Base-by-base conservation (phyloP, 805 yeast genomes). In the Lachancea sp. region DNA sequence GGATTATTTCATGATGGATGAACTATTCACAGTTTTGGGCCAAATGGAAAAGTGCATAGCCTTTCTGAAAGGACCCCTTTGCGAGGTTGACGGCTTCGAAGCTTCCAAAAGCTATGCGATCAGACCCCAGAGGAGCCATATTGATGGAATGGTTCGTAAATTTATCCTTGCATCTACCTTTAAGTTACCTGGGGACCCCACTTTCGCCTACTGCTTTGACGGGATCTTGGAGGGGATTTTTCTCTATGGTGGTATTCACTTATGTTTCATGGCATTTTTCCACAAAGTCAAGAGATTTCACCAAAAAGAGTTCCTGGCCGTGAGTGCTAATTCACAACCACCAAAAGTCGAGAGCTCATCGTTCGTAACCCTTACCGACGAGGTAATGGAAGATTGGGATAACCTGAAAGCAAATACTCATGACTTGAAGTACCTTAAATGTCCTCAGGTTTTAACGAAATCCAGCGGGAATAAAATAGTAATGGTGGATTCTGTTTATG, bases 241-340 rank as follows among this genome's bases (percentile, higher is more conserved):
- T 6, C 46, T 73, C 32, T 64, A 61, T 42, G 78, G 78, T 12
- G 73, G 71, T 1, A 51, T 67, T 20, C 72, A 69, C 42, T 19
- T 71, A 8, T 65, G 61, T 32, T 52, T 65, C 2, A 46, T 74
- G 15, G 66, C 71, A 69, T 64, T 71, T 31, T 71, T 74, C 47
- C 60, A 59, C 39, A 54, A 58, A 13, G 46, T 72, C 29, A 58
- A 60, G 28, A 55, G 61, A 38, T 64, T 58, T 36, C 33, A 26
- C 21, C 30, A 15, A 17, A 26, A 29, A 2, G 24, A 33, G 16
- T 26, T 18, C 13, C 9, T 11, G 21, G 11, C 15, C n/a, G 13
- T 20, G 12, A 16, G 26, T 17, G 7, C 24, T 8, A 15, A 12
- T 7, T 9, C 8, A 22, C 17, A 8, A n/a, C 36, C 26, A 8